Conservation (phyloP, 2,329 filamentous ascomycete species). For the Cercospora sp. region DNA sequence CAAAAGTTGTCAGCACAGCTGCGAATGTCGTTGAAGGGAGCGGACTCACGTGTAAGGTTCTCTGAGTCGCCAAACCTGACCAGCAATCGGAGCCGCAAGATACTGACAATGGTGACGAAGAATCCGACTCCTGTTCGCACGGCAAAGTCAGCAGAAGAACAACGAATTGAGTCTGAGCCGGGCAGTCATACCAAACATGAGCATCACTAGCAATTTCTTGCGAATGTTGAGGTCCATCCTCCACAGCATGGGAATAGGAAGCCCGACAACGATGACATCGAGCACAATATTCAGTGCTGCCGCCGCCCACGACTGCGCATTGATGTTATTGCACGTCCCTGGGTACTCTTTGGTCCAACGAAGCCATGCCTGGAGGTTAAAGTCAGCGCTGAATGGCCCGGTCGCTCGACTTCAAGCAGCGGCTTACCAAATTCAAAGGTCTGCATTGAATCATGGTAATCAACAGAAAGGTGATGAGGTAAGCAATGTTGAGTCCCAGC, state of each 20-base stretch:
- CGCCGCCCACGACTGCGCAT: conserved; percentile 20
- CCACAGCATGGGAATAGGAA: conserved; percentile 12
- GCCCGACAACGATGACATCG: conserved; percentile 6
- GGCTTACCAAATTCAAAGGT: conserved; percentile 6
- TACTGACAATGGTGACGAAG: conserved; percentile 26
- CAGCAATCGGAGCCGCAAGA: conserved; percentile 21
- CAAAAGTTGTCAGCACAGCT: neutral
- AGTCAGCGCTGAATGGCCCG: neutral
- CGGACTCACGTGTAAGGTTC: conserved; percentile 19
- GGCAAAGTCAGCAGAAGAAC: neutral
- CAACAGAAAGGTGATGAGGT: conserved; percentile 9
- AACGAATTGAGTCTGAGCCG: neutral
- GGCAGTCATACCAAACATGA: conserved; percentile 13
- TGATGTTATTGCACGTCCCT: conserved; percentile 19
- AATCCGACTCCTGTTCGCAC: conserved; percentile 17
- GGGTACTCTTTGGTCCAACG: conserved; percentile 6
- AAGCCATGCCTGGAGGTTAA: conserved; percentile 12
- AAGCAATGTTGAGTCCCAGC: conserved; percentile 10
- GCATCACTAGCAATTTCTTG: conserved; percentile 15
- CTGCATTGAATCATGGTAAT: conserved; percentile 13
- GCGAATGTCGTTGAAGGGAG: rapidly evolving
- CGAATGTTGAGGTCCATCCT: conserved; percentile 17
- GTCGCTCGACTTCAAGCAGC: too few species aligned
- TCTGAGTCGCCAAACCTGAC: conserved; percentile 21
- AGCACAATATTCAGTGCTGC: conserved; percentile 14